These are phyloP conservation scores for Alternaria ventricosa DNA, from an alignment of 2,329 filamentous ascomycete genomes.

Conservation along the genomic window DNA sequence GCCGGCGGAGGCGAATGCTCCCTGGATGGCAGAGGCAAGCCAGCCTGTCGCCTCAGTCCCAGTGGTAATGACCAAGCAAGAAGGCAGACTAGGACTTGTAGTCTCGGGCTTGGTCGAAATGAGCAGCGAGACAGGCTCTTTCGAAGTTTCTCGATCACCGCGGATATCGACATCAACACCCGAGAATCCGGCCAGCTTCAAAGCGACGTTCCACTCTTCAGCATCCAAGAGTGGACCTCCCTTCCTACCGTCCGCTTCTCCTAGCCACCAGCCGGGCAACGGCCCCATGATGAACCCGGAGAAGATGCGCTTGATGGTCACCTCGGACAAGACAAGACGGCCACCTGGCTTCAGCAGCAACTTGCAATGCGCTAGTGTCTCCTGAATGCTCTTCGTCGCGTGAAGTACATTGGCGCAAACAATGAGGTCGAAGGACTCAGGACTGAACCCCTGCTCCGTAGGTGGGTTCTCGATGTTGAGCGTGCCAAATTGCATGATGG, in stretches of 20 bases:
- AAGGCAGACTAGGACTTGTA: not conserved
- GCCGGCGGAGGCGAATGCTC: not conserved
- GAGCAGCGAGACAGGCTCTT: constrained; percentile 9
- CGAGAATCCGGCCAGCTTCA: constrained; percentile 8
- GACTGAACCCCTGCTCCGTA: constrained; percentile 4
- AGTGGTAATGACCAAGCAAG: constrained; percentile 1
- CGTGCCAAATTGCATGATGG: constrained; percentile 6
- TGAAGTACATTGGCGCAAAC: constrained; percentile 9
- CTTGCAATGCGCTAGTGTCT: constrained; percentile 6
- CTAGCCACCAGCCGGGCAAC: constrained; percentile 10
- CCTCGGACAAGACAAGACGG: constrained; percentile 6
- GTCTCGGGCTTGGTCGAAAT: constrained; percentile 7
- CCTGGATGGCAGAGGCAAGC: not conserved
- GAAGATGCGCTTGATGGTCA: constrained; percentile 12
- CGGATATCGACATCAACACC: constrained; percentile 11
- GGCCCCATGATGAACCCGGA: constrained; percentile 11
- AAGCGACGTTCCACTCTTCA: constrained; percentile 5
- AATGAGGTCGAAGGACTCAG: constrained; percentile 5
- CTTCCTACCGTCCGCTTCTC: constrained; percentile 6
- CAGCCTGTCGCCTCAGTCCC: not conserved
- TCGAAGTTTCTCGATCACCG: constrained; percentile 4
- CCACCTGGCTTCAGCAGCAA: constrained; percentile 5
- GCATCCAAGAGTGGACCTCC: constrained; percentile 5
- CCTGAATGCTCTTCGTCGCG: constrained; percentile 8
- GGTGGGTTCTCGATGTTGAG: constrained; percentile 10